Base-by-base conservation (phyloP, 2,329 filamentous ascomycete species). In the Phaeoacremonium minimum region DNA sequence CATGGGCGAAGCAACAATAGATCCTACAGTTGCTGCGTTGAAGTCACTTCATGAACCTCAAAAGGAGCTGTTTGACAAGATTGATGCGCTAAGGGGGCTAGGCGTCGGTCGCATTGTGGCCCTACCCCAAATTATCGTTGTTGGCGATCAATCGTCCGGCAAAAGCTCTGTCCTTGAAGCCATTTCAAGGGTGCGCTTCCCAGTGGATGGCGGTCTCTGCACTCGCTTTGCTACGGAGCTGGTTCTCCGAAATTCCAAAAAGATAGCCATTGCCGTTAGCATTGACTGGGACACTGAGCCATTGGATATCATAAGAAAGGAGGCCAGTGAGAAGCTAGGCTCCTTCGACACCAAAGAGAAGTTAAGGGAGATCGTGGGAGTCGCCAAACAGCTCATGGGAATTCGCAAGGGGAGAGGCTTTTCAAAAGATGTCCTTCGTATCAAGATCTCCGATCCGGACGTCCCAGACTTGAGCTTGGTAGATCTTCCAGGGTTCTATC, bases 161-260 rank as follows among this genome's bases (percentile, higher is more conserved):
- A 84, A 84, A 49, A 78, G 71, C n/a, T 82, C 76, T 0, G 75
- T 83, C 0, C 66, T 84, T 0, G 75, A 83, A 44, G 80, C 79
- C 0, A 75, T 85, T 32, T 76, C 77, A 0, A 67, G 72, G 8
- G 71, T 85, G 2, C 67, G 67, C 0, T 83, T 84, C 32, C 73
- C 76, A 0, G 58, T 69, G 9, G 73, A 78, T 5, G 69, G 70
- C 12, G 69, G 60, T 16, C 38, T 77, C 0, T 82, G 77, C 48
- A 83, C 80, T 0, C 63, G 74, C 1, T 83, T 82, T 41, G 71
- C 78, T 0, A 83, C 76, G 0, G 75, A 83, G 46, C 55, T 83
- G 4, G 65, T 76, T 14, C 59, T 83, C 8, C 64, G 71, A 3
- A 64, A 66, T 4, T 57, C 56, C 2, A 18, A 46, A 0, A 41